Percentiles rank a stretch among this genome's conserved stretches.
Conservation (phyloP, 164 flowering plant genomes). For the Chloranthus sessilifolius region DNA sequence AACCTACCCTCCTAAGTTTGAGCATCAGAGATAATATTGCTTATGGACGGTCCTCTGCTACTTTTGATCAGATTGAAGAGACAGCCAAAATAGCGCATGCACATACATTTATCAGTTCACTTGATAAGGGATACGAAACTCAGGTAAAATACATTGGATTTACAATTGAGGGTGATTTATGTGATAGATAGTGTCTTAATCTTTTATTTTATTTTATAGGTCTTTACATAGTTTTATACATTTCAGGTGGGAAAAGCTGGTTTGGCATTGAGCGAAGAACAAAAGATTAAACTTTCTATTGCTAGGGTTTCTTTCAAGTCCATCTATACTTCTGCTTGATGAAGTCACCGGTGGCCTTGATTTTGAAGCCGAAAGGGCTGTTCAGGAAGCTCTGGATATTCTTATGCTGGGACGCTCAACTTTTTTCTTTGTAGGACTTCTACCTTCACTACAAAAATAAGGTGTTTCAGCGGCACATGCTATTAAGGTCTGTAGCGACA, state of each 20-base stretch:
- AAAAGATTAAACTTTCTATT: slow-evolving; percentile 79
- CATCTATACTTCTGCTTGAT: slow-evolving; percentile 80
- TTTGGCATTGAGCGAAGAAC: slow-evolving; percentile 65
- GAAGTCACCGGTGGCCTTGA: slow-evolving; percentile 69
- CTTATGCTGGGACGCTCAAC: slow-evolving; percentile 88
- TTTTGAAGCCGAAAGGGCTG: slow-evolving; percentile 84
- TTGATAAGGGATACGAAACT: slow-evolving; percentile 77
- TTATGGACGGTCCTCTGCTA: slow-evolving; percentile 43
- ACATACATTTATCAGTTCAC: slow-evolving; percentile 91
- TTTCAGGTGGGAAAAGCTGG: slow-evolving; percentile 90
- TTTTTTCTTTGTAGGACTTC: slow-evolving; percentile 50
- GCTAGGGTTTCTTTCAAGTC: slow-evolving; percentile 87
- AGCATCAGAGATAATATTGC: slow-evolving; percentile 84
- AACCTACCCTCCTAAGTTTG: slow-evolving; percentile 82
- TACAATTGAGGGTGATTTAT: too few species aligned
- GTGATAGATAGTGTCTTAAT: too few species aligned
- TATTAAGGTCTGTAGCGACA: too few species aligned
- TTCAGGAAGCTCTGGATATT: slow-evolving; percentile 82
- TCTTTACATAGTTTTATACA: too few species aligned
- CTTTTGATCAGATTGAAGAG: slow-evolving; percentile 77
- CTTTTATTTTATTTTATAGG: too few species aligned
- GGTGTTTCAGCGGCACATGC: too few species aligned
- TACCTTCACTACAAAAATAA: too few species aligned
- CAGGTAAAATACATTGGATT: too few species aligned
- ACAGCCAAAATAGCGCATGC: slow-evolving; percentile 94